These are phyloP conservation scores for Diaporthe sp. DNA, from an alignment of 2,329 filamentous ascomycete species.

Conservation along the genomic window DNA sequence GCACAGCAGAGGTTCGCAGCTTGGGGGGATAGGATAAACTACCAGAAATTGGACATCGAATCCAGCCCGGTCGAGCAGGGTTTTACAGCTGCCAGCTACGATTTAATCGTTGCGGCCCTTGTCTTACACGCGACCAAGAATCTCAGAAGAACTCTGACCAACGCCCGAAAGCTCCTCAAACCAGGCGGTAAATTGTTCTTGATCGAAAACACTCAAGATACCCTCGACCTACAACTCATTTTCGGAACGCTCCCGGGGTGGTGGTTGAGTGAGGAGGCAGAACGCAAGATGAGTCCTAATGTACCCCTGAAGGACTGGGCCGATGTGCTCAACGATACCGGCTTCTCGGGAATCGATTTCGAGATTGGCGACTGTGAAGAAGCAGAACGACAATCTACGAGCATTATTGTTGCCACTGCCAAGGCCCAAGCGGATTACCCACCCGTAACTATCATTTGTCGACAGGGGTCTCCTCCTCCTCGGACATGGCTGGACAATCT, in stretches of 20 bases:
- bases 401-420: background rate
- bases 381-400: background rate
- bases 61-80: constrained; percentile 41
- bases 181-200: constrained; percentile 52
- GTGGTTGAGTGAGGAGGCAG: constrained; percentile 49
- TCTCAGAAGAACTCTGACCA: constrained; percentile 43
- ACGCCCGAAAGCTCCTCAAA: constrained; percentile 48
- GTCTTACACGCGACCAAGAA: constrained; percentile 48
- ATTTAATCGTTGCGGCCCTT: constrained; percentile 49
- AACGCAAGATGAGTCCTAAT: background rate
- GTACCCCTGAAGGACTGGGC: background rate
- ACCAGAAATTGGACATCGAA: constrained; percentile 48
- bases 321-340: background rate
- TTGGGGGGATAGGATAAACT: constrained; percentile 46
- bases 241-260: constrained; percentile 54
- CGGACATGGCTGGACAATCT: no score
- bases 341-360: constrained; percentile 11
- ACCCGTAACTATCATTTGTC: no score
- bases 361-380: background rate
- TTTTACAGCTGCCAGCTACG: constrained; percentile 42
- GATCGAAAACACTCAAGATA: constrained; percentile 36
- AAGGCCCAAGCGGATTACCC: background rate
- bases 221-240: constrained; percentile 41
- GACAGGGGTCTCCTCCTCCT: no score
- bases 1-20: constrained; percentile 49